Evolutionary conservation across 345 rosid species (phyloP).

Genomic region (Eucalyptus decipiens): DNA sequence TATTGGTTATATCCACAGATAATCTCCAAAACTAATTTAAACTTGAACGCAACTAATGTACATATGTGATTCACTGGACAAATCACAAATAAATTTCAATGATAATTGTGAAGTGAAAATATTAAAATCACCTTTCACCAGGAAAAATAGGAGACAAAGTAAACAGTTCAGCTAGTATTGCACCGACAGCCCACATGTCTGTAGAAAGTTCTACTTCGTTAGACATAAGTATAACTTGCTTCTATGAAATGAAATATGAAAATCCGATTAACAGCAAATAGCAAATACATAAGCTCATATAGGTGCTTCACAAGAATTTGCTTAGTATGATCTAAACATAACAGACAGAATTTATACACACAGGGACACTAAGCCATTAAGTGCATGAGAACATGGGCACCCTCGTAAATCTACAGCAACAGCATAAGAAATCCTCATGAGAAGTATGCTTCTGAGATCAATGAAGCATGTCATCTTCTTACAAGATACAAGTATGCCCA

Average conservation of each 20-base stretch:
- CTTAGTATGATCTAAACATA: background rate
- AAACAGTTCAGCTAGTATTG: slow-evolving; percentile 89
- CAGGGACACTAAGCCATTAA: background rate
- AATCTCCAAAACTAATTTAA: background rate
- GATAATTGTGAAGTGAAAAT: background rate
- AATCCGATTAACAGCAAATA: background rate
- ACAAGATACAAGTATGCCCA: background rate
- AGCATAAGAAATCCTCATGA: background rate
- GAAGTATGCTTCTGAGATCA: background rate
- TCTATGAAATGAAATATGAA: background rate
- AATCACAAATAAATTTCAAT: background rate
- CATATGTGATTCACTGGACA: background rate
- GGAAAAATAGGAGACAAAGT: slow-evolving; percentile 81
- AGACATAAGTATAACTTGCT: background rate
- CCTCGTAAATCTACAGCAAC: background rate
- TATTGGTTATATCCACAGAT: background rate
- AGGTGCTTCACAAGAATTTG: background rate
- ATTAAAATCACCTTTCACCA: slow-evolving; percentile 60
- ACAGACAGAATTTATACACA: background rate
- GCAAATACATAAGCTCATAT: background rate
- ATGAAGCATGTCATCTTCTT: background rate
- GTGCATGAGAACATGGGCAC: background rate
- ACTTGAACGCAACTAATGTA: background rate
- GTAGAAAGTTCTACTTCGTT: slow-evolving; percentile 6
- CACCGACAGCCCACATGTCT: slow-evolving; percentile 99